These are phyloP conservation scores for Stagonosporopsis cucurbitacearum DNA, from an alignment of 2,329 filamentous ascomycete species.

Conservation along the genomic window DNA sequence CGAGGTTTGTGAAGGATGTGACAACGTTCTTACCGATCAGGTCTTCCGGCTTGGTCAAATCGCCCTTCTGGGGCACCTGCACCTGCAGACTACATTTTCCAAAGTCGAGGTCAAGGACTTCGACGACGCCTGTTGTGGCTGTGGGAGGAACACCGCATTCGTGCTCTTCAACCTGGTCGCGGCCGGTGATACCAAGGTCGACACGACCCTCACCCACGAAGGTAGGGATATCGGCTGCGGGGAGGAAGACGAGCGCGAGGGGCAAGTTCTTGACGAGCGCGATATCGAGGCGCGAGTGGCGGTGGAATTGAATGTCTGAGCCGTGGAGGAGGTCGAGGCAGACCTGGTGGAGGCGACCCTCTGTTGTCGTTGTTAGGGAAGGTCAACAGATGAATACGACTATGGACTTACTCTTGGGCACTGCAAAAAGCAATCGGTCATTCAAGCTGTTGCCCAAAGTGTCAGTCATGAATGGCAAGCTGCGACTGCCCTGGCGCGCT, in stretches of 20 bases:
- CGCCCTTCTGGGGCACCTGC: conserved; percentile 90
- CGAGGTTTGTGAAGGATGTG: conserved; percentile 89
- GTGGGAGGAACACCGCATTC: conserved; percentile 66
- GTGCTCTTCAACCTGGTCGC: conserved; percentile 91
- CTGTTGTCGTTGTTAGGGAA: conserved; percentile 54
- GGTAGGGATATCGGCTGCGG: conserved; percentile 94
- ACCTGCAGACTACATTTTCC: conserved; percentile 92
- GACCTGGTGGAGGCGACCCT: conserved; percentile 90
- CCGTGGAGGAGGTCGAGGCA: conserved; percentile 90
- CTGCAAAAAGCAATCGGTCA: conserved; percentile 91
- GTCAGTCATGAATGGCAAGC: conserved; percentile 51
- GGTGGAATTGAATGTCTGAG: conserved; percentile 94
- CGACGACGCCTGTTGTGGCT: conserved; percentile 68
- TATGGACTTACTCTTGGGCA: conserved; percentile 86
- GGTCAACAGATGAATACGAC: not conserved
- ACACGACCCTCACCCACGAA: conserved; percentile 95
- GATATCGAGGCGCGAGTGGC: conserved; percentile 94
- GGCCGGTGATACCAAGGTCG: conserved; percentile 92
- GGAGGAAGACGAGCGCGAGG: conserved; percentile 95
- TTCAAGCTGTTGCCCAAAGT: conserved; percentile 70
- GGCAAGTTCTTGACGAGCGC: conserved; percentile 96
- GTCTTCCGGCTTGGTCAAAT: conserved; percentile 72
- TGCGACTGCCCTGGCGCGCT: conserved; percentile 41
- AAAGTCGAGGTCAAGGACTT: conserved; percentile 89
- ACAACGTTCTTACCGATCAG: conserved; percentile 92